Conservation (phyloP, 768 basidiomycete genomes). For the Royoungia palumana region DNA sequence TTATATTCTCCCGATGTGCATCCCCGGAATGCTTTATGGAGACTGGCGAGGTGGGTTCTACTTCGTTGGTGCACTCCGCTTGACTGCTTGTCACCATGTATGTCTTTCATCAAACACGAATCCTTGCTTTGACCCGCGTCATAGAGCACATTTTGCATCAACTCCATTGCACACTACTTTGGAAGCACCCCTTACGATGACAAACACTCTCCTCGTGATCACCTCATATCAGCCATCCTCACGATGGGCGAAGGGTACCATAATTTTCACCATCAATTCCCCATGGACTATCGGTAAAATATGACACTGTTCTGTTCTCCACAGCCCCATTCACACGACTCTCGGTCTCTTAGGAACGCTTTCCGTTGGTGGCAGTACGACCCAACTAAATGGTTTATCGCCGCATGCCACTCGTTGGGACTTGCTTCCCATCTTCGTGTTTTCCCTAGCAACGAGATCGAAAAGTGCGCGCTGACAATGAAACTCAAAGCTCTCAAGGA, state of each 20-base stretch:
- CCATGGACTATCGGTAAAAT: conserved; percentile 54
- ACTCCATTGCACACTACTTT: conserved; percentile 83
- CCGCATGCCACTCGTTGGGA: conserved; percentile 53
- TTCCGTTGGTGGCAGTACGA: conserved; percentile 71
- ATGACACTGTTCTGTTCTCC: not conserved
- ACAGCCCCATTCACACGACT: conserved; percentile 4
- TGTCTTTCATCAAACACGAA: conserved; percentile 28
- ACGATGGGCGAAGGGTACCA: conserved; percentile 72
- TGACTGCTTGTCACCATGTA: conserved; percentile 80
- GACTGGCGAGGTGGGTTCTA: conserved; percentile 79
- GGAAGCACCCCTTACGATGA: conserved; percentile 83
- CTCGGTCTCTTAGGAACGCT: conserved; percentile 50
- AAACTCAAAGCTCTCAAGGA: conserved; percentile 69
- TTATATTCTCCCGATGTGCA: conserved; percentile 60
- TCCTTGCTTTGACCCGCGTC: not conserved
- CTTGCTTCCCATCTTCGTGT: conserved; percentile 78
- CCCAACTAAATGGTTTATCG: conserved; percentile 82
- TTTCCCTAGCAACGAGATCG: conserved; percentile 87
- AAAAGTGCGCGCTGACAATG: conserved; percentile 81
- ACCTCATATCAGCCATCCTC: conserved; percentile 74
- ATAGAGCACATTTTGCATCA: conserved; percentile 85
- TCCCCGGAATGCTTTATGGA: conserved; percentile 69
- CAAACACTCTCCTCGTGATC: conserved; percentile 71
- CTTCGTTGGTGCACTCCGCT: conserved; percentile 66
- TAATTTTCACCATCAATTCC: conserved; percentile 87